A percentile compares a stretch with the other conserved stretches of the same genome.
These are phyloP conservation scores for Pseudocercospora ulei DNA, from an alignment of 2,329 filamentous ascomycete species.

Conservation along the genomic window DNA sequence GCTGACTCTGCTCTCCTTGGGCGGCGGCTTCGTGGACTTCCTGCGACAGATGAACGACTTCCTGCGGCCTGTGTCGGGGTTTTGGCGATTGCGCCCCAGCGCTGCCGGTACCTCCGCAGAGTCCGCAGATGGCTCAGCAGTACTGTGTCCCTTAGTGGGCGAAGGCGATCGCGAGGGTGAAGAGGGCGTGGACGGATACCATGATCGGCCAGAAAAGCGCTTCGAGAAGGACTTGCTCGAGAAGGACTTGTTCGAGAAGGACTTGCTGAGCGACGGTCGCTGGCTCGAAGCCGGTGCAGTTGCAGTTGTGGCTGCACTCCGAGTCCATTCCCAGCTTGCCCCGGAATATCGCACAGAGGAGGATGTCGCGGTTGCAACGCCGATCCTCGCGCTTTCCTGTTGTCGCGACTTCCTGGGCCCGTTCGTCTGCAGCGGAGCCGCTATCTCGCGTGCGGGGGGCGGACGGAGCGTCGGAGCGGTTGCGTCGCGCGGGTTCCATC, in stretches of 20 bases:
- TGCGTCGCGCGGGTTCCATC: slow-evolving; percentile 40
- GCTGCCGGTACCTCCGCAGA: slow-evolving; percentile 8
- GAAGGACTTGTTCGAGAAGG: too few species aligned
- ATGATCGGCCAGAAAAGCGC: slow-evolving; percentile 27
- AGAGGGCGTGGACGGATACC: slow-evolving; percentile 26
- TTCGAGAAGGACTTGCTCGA: slow-evolving; percentile 27
- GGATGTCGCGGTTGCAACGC: slow-evolving; percentile 20
- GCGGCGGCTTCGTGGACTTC: slow-evolving; percentile 17
- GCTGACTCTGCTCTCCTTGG: slow-evolving; percentile 15
- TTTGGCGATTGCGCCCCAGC: slow-evolving; percentile 2
- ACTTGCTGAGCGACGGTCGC: slow-evolving; percentile 22
- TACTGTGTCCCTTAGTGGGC: slow-evolving; percentile 25
- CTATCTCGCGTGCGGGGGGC: slow-evolving; percentile 29
- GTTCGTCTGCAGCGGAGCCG: slow-evolving; percentile 29
- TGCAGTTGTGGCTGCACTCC: slow-evolving; percentile 23
- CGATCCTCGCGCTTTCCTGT: slow-evolving; percentile 21
- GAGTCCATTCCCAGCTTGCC: slow-evolving; percentile 23
- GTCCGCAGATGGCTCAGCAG: slow-evolving; percentile 13
- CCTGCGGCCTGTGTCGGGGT: slow-evolving; percentile 7
- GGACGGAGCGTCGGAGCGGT: slow-evolving; percentile 25
- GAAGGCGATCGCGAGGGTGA: slow-evolving; percentile 30
- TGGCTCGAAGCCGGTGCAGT: slow-evolving; percentile 22
- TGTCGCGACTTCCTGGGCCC: slow-evolving; percentile 18
- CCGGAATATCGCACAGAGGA: slow-evolving; percentile 15
- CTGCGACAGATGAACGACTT: slow-evolving; percentile 18